Conservation (phyloP, 2,329 filamentous ascomycete species). For the Hymenoscyphus linearis region DNA sequence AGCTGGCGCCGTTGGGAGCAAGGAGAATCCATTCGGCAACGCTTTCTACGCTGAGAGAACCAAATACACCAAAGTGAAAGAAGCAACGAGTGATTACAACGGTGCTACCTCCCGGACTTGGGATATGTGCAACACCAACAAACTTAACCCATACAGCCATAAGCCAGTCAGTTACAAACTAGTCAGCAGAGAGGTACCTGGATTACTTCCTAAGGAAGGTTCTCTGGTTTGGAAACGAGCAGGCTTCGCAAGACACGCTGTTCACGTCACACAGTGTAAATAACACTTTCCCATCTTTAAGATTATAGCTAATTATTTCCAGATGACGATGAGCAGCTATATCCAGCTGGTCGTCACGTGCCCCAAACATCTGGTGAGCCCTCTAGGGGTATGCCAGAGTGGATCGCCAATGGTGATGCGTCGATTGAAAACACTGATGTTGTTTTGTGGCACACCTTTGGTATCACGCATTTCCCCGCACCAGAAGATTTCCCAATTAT, state of each 20-base stretch:
- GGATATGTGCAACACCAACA: constrained; percentile 84
- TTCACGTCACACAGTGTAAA: constrained; percentile 68
- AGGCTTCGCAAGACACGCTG: constrained; percentile 52
- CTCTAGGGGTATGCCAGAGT: constrained; percentile 40
- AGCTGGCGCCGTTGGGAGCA: constrained; percentile 69
- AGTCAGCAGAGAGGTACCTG: constrained; percentile 77
- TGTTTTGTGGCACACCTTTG: constrained; percentile 92
- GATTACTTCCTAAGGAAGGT: constrained; percentile 72
- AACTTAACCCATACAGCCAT: constrained; percentile 78
- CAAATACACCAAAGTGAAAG: constrained; percentile 64
- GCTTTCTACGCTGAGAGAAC: constrained; percentile 84
- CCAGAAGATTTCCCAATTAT: constrained; percentile 92
- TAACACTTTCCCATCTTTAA: constrained; percentile 32
- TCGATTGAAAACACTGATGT: constrained; percentile 77
- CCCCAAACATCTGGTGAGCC: constrained; percentile 49
- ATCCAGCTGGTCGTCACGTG: constrained; percentile 54
- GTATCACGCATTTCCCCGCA: constrained; percentile 80
- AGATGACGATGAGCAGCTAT: constrained; percentile 53
- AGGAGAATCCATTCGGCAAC: constrained; percentile 84
- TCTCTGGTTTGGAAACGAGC: constrained; percentile 64
- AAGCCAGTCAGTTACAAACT: constrained; percentile 87
- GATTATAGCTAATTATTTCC: constrained; percentile 41
- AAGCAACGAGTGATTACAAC: constrained; percentile 74
- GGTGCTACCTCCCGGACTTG: constrained; percentile 74
- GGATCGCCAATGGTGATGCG: constrained; percentile 55